Base-by-base conservation (phyloP, 2,329 filamentous ascomycete genomes). In the Acrocalymma vagum region DNA sequence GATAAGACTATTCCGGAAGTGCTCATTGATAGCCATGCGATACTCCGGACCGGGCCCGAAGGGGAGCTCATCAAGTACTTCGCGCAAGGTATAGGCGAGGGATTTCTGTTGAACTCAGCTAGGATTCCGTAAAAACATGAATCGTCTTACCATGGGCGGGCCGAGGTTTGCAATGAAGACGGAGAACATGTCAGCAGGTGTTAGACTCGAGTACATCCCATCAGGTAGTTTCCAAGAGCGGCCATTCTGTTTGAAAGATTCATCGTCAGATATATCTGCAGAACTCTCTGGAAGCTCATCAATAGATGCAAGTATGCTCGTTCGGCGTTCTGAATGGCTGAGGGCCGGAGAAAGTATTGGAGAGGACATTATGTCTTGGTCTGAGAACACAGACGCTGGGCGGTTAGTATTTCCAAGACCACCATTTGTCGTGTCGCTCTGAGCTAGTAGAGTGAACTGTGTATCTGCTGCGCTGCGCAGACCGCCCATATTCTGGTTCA, bases 401-500 rank as follows among this genome's bases (percentile, higher is more conserved):
- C 31, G 53, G 18, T 37, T 51, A 9, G 39, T 40, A 3, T 36
- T 46, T 3, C 54, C 32, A 38, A 54, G 29, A 45, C 31, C 53
- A 49, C 29, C 46, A 15, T 53, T 43, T n/a, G n/a, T n/a, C 42
- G 54, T 31, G 47, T 61, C 53, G 6, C 67, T 76, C 63, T 94
- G 88, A 46, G 85, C 85, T 22, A 96, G 77, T 21, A 97, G 79
- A 11, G 87, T 82, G 62, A 97, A 95, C 61, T 99, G 93, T 15
- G 91, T 92, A 43, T 87, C 82, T 17, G 94, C 89, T 22, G 94
- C 91, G 74, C 91, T 96, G 52, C 91, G 82, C 60, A 99, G 74
- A 6, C 93, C 94, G 66, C 93, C 92, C 51, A 96, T 86, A 52
- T 90, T 91, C 65, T 96, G 92, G 4, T 90, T 86, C 18, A 97